These are phyloP conservation scores for Penicillium sp. DNA, from an alignment of 2,329 filamentous ascomycete species.

Conservation along the genomic window DNA sequence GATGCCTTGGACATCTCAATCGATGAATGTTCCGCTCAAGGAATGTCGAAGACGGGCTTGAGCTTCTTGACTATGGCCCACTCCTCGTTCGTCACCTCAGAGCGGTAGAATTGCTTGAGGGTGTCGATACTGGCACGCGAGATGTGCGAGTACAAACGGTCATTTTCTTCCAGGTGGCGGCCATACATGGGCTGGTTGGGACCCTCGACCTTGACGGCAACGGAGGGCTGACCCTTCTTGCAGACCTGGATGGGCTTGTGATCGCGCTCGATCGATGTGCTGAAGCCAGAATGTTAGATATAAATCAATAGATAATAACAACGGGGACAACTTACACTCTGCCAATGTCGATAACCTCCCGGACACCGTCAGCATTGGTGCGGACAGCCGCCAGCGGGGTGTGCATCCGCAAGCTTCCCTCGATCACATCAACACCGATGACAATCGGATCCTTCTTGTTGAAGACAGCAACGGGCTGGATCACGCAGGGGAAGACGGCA, in stretches of 20 bases:
- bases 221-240: conserved; percentile 95
- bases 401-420: conserved; percentile 77
- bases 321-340: conserved; percentile 69
- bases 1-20: conserved; percentile 1
- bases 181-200: conserved; percentile 89
- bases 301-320: not conserved
- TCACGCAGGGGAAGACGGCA: conserved; percentile 93
- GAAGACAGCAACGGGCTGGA: conserved; percentile 86
- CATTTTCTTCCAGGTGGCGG: conserved; percentile 87
- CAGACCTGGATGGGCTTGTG: conserved; percentile 90
- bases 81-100: conserved; percentile 84
- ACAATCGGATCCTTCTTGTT: conserved; percentile 98
- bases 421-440: conserved; percentile 89
- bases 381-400: conserved; percentile 87
- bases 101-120: conserved; percentile 90
- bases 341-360: conserved; percentile 78
- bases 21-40: conserved; percentile 42
- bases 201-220: conserved; percentile 96
- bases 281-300: conserved; percentile 37
- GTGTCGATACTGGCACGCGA: conserved; percentile 86
- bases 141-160: conserved; percentile 81
- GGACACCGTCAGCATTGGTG: conserved; percentile 68
- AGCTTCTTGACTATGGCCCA: conserved; percentile 93
- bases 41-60: conserved; percentile 89
- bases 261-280: conserved; percentile 93